These are phyloP conservation scores for Syzygium aromaticum DNA, from an alignment of 345 rosid species.

Conservation along the genomic window DNA sequence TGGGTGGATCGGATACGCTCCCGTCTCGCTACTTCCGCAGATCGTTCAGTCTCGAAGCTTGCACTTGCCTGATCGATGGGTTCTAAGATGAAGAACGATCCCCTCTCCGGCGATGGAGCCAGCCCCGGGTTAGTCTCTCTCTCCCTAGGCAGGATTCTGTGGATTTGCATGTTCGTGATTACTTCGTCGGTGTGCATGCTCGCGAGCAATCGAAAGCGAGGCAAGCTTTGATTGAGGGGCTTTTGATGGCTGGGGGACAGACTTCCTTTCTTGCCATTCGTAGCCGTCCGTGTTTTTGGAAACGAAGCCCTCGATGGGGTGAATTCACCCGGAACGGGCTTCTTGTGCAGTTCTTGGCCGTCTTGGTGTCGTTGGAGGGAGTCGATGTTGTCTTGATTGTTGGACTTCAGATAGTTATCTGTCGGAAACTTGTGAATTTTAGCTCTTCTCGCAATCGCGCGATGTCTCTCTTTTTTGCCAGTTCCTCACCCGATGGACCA, in stretches of 20 bases:
- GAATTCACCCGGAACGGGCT: background rate
- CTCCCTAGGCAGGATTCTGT: background rate
- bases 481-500: background rate
- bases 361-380: background rate
- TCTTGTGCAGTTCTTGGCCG: background rate
- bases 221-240: background rate
- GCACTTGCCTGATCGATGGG: conserved; percentile 28
- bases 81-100: conserved; percentile 41
- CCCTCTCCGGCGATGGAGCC: conserved; percentile 60
- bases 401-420: background rate
- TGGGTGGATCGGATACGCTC: background rate
- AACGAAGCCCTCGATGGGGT: background rate
- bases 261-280: background rate
- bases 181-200: background rate
- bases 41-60: background rate
- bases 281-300: background rate
- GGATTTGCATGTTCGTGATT: background rate
- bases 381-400: background rate
- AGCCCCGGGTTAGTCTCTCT: conserved; percentile 55
- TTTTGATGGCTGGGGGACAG: background rate
- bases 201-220: background rate
- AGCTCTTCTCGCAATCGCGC: background rate
- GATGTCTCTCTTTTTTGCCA: background rate
- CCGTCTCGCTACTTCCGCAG: background rate
- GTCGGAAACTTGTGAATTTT: background rate